Evolutionary conservation across 495 filamentous ascomycete species (phyloP).

Genomic region (Annulohypoxylon bovei): DNA sequence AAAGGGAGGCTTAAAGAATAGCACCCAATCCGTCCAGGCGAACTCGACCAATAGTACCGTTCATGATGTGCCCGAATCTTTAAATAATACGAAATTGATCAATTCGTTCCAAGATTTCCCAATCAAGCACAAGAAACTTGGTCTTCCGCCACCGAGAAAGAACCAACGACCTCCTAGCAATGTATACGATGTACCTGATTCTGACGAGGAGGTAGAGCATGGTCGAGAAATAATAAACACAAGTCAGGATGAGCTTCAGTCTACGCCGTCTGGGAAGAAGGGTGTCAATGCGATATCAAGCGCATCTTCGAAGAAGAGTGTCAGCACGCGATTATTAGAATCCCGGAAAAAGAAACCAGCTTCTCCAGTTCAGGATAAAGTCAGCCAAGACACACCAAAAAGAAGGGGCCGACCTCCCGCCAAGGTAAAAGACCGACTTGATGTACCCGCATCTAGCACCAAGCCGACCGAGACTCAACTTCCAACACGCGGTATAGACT

Average conservation of each 20-base stretch:
- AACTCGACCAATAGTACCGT: conserved; percentile 13
- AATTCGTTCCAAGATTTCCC: conserved; percentile 29
- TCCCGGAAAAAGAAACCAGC: conserved; percentile 25
- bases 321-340: conserved; percentile 17
- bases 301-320: conserved; percentile 32
- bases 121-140: conserved; percentile 37
- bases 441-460: conserved; percentile 8
- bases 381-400: conserved; percentile 31
- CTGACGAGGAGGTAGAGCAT: conserved; percentile 45
- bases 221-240: neutral
- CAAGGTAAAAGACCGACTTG: conserved; percentile 7
- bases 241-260: conserved; percentile 15
- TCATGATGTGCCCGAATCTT: conserved; percentile 45
- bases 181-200: conserved; percentile 56
- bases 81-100: conserved; percentile 23
- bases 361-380: conserved; percentile 5
- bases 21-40: neutral
- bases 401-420: conserved; percentile 36
- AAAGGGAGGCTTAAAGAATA: conserved; percentile 10
- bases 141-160: neutral
- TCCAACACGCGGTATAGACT: neutral
- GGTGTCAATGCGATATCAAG: conserved; percentile 4
- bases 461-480: conserved; percentile 9
- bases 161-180: conserved; percentile 31
- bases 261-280: conserved; percentile 28